Percentiles rank a stretch among this genome's conserved stretches.
Conservation (phyloP, 768 basidiomycete species). For the Trametopsis cervina region DNA sequence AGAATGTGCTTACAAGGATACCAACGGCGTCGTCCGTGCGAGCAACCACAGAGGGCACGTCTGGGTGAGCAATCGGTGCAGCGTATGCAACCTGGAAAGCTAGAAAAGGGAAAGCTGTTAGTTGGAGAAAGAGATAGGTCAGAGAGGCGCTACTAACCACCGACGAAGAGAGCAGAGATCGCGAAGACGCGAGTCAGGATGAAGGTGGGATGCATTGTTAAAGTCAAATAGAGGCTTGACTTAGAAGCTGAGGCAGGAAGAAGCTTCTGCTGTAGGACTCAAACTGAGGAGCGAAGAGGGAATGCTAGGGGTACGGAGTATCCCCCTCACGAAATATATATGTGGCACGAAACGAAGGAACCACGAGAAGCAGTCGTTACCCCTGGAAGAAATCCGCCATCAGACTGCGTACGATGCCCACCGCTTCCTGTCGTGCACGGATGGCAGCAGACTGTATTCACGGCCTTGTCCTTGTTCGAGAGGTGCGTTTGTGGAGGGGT, state of each 20-base stretch:
- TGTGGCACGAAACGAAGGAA: too few species aligned
- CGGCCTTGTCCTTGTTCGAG: too few species aligned
- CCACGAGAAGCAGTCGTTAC: too few species aligned
- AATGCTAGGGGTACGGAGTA: too few species aligned
- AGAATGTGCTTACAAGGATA: neutral
- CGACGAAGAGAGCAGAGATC: constrained; percentile 8
- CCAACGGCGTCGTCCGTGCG: neutral
- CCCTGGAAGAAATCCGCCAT: too few species aligned
- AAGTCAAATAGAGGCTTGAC: neutral
- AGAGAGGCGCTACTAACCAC: constrained; percentile 4
- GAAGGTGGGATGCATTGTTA: constrained; percentile 10
- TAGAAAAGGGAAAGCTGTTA: neutral
- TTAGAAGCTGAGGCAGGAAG: neutral
- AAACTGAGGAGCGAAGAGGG: neutral
- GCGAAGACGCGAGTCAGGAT: constrained; percentile 11
- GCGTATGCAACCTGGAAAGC: constrained; percentile 5
- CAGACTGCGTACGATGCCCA: too few species aligned
- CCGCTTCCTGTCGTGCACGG: too few species aligned
- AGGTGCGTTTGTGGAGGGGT: neutral
- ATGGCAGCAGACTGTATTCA: too few species aligned
- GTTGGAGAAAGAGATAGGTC: neutral
- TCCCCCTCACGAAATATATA: too few species aligned
- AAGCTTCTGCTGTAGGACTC: constrained; percentile 1
- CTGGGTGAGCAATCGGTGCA: constrained; percentile 3
- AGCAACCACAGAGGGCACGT: neutral